phyloP scores from a whole-genome alignment of 208 protist genomes.

The Leptomonas pyrrhocoris region DNA sequence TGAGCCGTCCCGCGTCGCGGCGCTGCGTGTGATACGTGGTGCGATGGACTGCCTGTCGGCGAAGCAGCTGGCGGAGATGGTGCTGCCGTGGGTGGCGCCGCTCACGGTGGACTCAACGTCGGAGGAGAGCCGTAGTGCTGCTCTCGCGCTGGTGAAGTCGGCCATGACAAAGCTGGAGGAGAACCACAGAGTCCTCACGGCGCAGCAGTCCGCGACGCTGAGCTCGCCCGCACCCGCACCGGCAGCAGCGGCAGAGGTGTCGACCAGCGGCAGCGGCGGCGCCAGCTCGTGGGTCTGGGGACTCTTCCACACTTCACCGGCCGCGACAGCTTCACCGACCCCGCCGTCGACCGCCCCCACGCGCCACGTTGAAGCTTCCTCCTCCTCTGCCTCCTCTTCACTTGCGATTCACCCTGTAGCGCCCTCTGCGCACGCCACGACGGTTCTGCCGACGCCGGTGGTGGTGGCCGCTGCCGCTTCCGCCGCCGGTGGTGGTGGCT shows the following conservation, averaged over 20 bases:
- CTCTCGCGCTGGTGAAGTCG: slow-evolving; percentile 48
- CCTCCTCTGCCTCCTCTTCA: too few relatives aligned
- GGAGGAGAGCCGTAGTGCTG: slow-evolving; percentile 49
- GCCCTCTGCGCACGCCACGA: not conserved
- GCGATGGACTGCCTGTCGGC: slow-evolving; percentile 42
- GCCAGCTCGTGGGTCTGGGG: slow-evolving; percentile 12
- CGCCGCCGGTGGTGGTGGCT: not conserved
- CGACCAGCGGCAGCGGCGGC: slow-evolving; percentile 10
- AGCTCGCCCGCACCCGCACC: not conserved
- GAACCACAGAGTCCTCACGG: slow-evolving; percentile 21
- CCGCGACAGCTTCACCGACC: not conserved
- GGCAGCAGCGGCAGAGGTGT: not conserved
- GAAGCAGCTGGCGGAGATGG: slow-evolving; percentile 50
- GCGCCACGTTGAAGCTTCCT: not conserved
- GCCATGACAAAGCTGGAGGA: slow-evolving; percentile 26
- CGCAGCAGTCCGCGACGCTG: slow-evolving; percentile 5
- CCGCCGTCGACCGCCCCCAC: not conserved
- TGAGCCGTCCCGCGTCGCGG: slow-evolving; percentile 65
- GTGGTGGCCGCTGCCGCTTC: not conserved
- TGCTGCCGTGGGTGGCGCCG: slow-evolving; percentile 63
- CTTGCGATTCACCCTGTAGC: too few relatives aligned
- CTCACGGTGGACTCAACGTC: slow-evolving; percentile 61
- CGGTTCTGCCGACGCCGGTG: slow-evolving; percentile 5
- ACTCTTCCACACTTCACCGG: slow-evolving; percentile 2
- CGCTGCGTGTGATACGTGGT: slow-evolving; percentile 56